Base-by-base conservation (phyloP, 805 yeast genomes). In the Ogataea nonfermentans region DNA sequence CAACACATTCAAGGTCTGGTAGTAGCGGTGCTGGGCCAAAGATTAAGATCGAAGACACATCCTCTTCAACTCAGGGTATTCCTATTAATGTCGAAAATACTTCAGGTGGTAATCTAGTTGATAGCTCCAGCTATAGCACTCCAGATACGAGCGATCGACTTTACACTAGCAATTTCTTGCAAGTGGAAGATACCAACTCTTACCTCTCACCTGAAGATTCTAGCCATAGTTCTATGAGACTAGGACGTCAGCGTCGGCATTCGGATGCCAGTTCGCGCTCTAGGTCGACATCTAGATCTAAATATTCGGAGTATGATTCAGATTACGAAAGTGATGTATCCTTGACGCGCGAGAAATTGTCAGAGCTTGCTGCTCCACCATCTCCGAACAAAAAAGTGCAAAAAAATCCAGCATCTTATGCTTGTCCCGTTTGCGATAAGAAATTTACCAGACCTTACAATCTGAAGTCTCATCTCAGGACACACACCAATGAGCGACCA, bases 361-460 rank as follows among this genome's bases (percentile, higher is more conserved):
- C 80, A 14, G 87, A 79, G 51, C 63, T 83, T 39, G 88, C 88
- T 2, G 68, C 79, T 9, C 79, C 85, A 29, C 56, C 74, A 2
- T 40, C 51, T 8, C 44, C 53, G 14, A 67, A 75, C 32, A 74
- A 74, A 55, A 62, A 85, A 16, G 68, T 74, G 6, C 88, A 83
- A 51, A 83, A 81, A 46, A 81, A 81, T 54, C 91, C 91, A 0
- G 76, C 85, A 17, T 71, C 78, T 7, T 85, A 76, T 61, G 83
- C 83, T 2, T 91, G 98, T 61, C 79, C 81, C 43, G 63, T 85
- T 29, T 91, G 99, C 63, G 89, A 80, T 28, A 89, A 88, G 62
- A 68, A 81, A 34, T 91, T 91, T 59, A 91, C 98, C 2, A 67
- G 98, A 40, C 96, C 96, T 0, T 93, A 93, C 61, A 93, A 93